Evolutionary conservation across 225 moss, liverwort and hornwort species (phyloP), one percentile per base, ranked within the genome.

Genomic region (Ulota crispa): DNA sequence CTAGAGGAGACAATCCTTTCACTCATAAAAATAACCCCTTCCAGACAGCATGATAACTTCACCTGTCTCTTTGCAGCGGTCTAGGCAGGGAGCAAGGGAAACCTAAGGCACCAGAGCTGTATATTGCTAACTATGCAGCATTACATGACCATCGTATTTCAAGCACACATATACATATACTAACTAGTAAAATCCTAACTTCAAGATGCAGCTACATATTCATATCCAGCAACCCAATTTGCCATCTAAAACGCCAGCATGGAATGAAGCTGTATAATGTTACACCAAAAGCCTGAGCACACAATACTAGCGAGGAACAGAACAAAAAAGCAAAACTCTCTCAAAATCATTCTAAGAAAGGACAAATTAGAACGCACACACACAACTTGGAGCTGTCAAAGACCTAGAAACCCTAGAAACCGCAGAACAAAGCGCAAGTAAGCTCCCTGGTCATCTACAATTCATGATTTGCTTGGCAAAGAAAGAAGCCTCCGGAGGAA

Each of bases 191-290:
- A 34, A 19, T 32, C 9, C 36, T 24, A 78, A 66, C 19, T 12
- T 4, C 2, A 19, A 1, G 15, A 14, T 43, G 68, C 32, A 62
- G 8, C 30, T 18, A 64, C 19, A 19, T 1, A 32, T 8, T 31
- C 16, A 31, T 19, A 95, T 91, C 91, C 92, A 94, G 78, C 90
- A 96, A 50, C 86, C 73, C 55, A 94, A 64, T 32, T 83, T 55
- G 63, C 88, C 92, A 63, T 89, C 91, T 11, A 60, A 68, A 72
- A 91, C 43, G 43, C 82, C 86, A 15, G 93, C 94, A 72, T 89
- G 39, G 89, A 87, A 4, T 91, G 93, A 47, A 94, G 83, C 70
- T 94, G 87, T 15, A 96, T 87, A 18, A 94, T 90, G 73, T 94
- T 92, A 78, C 63, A 66, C 66, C 37, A 39, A 66, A 66, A 66